Evolutionary conservation across 345 rosid species (phyloP).

Genomic region (Hibiscus mutabilis): DNA sequence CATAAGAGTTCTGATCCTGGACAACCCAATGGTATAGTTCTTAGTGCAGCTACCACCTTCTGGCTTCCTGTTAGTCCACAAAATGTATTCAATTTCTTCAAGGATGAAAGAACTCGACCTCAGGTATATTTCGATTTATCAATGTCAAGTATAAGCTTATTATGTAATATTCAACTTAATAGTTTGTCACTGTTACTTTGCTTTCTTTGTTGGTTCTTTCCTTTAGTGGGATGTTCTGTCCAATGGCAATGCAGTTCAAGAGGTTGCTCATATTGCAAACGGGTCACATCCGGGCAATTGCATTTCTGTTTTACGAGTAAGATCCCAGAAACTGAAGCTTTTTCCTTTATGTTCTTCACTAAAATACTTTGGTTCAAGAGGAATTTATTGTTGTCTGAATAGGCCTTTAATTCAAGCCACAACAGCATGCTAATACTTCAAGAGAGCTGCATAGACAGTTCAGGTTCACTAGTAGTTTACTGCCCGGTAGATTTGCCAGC

Average conservation of each 20-base stretch:
- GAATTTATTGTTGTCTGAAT: neutral
- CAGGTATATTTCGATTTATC: slow-evolving; percentile 45
- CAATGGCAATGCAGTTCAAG: slow-evolving; percentile 76
- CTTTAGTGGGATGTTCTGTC: slow-evolving; percentile 86
- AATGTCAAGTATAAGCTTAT: too few species aligned
- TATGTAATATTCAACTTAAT: neutral
- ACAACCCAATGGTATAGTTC: slow-evolving; percentile 77
- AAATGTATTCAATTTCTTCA: slow-evolving; percentile 70
- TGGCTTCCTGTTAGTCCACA: slow-evolving; percentile 84
- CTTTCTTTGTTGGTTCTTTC: neutral
- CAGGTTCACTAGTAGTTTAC: slow-evolving; percentile 76
- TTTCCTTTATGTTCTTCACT: neutral
- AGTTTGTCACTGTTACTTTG: slow-evolving; percentile 6
- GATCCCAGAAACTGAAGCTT: slow-evolving; percentile 8
- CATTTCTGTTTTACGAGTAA: slow-evolving; percentile 89
- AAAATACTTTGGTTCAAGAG: neutral
- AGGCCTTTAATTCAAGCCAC: slow-evolving; percentile 75
- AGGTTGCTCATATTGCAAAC: slow-evolving; percentile 87
- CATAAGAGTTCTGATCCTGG: slow-evolving; percentile 73
- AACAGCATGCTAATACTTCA: slow-evolving; percentile 91
- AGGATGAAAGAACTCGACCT: slow-evolving; percentile 83
- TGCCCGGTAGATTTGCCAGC: slow-evolving; percentile 85
- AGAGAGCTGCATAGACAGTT: slow-evolving; percentile 84
- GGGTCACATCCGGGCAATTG: slow-evolving; percentile 91
- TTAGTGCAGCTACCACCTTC: slow-evolving; percentile 87